Evolutionary conservation across 2,329 filamentous ascomycete species (phyloP), one percentile per base, ranked within the genome.

Genomic region (Xylariaceae sp.): DNA sequence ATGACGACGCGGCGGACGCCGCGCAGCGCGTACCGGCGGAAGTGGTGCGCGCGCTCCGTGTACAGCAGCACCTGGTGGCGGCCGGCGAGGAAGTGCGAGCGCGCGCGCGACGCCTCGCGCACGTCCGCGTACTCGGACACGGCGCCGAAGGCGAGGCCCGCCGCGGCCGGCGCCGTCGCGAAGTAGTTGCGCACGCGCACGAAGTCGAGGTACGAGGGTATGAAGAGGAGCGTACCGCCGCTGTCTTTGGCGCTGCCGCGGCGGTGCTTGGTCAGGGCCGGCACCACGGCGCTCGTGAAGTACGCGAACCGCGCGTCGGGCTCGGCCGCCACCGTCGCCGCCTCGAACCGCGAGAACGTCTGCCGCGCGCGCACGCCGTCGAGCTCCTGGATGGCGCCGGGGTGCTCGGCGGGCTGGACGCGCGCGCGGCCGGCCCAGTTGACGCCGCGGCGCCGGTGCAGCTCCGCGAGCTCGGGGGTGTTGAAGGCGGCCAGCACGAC

Each of bases 41-140:
- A 98, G 74, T 99, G 95, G 74, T 99, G 95, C n/a, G 93, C 90
- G 56, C 95, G 87, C 72, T 96, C 93, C 1, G 93, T 96, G 75
- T 98, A 99, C 16, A 99, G 79, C 40, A 99, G 75, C 18, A 98
- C 82, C 19, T 86, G 86, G 70, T 97, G 90, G 16, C 92, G 82
- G 4, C 93, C 95, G 40, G 80, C 89, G 62, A 91, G 77, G 74
- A 99, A 98, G 71, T 97, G 90, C 12, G 90, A 93, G 20, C 93
- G 83, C 7, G 93, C 91, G 40, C 93, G 86, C 42, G 91, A 88
- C 26, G 92, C 88, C 62, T 96, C 91, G 7, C 87, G 83, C 7
- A 88, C 79, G 44, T 89, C 85, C 0, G 90, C 89, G 73, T 98
- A 98, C 74, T 99, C 95, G 54, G 89, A 93, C 40, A 99, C 88